These are phyloP conservation scores for Imleria badia DNA, from an alignment of 768 basidiomycete species.

Conservation along the genomic window DNA sequence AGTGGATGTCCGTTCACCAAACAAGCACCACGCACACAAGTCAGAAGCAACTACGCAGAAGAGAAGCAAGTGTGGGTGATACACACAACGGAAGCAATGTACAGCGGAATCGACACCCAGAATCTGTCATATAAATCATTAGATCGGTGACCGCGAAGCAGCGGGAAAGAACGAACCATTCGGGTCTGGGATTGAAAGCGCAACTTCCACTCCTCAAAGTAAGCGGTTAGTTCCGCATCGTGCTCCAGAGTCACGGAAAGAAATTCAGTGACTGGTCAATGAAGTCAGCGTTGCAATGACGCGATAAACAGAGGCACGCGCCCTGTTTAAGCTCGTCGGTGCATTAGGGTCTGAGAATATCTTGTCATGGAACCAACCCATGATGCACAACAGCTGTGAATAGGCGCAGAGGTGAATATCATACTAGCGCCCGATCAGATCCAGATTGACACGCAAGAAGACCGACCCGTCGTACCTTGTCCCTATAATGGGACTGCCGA, in stretches of 20 bases:
- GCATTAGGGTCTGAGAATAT: conserved; percentile 71
- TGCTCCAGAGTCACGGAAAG: conserved; percentile 59
- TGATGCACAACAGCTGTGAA: conserved; percentile 64
- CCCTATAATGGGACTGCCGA: conserved; percentile 61
- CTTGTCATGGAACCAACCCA: conserved; percentile 73
- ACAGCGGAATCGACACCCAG: conserved; percentile 58
- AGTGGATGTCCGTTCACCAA: conserved; percentile 55
- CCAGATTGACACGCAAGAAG: conserved; percentile 11
- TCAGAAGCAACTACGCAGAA: too few relatives aligned
- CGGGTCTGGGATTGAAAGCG: conserved; percentile 61
- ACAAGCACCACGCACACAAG: conserved; percentile 49
- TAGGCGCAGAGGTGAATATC: conserved; percentile 78
- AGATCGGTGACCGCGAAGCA: not conserved
- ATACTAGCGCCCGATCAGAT: conserved; percentile 41
- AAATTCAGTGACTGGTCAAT: conserved; percentile 58
- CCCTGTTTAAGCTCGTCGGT: conserved; percentile 71
- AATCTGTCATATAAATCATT: too few relatives aligned
- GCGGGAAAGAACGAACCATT: conserved; percentile 41
- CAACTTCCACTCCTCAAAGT: conserved; percentile 64
- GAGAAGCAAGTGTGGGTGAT: too few relatives aligned
- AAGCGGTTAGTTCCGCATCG: conserved; percentile 55
- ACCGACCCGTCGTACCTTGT: conserved; percentile 50
- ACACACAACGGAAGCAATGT: conserved; percentile 73
- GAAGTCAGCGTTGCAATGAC: conserved; percentile 11
- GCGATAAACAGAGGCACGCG: conserved; percentile 15